phyloP scores from a whole-genome alignment of 257 asterid species.

The Osmanthus fragrans region DNA sequence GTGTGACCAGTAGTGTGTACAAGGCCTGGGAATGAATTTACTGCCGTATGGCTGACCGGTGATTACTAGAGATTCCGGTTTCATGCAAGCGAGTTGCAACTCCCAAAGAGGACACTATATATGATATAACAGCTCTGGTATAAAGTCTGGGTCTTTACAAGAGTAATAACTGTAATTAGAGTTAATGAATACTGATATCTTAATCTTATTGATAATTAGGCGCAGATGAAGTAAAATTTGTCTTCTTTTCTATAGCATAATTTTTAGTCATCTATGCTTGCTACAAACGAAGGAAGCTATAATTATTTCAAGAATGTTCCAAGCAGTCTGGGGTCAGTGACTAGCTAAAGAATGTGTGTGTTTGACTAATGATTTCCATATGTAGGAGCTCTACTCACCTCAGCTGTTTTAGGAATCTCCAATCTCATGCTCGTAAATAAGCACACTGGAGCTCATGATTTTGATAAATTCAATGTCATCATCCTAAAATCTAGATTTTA shows the following conservation, averaged over 20 bases:
- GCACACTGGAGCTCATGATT: not conserved
- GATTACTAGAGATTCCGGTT: too few species aligned
- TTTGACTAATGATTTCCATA: not conserved
- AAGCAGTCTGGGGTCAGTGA: not conserved
- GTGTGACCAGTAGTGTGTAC: too few species aligned
- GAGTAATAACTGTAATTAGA: not conserved
- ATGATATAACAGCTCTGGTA: too few species aligned
- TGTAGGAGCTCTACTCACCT: not conserved
- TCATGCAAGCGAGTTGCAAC: too few species aligned
- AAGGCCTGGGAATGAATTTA: too few species aligned
- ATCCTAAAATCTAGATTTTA: not conserved
- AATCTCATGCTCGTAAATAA: not conserved
- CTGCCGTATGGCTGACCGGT: too few species aligned
- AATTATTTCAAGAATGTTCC: not conserved
- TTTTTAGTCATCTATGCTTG: not conserved
- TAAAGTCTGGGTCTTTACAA: too few species aligned
- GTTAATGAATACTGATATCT: slow-evolving; percentile 9
- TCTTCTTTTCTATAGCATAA: not conserved
- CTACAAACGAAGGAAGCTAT: not conserved
- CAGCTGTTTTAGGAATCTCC: not conserved
- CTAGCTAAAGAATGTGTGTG: not conserved
- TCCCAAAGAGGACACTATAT: too few species aligned
- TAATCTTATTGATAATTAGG: not conserved
- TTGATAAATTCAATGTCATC: not conserved
- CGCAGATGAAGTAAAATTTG: not conserved